Percentiles rank a stretch among this genome's conserved stretches.
Conservation (phyloP, 1,139 yeast genomes). For the Scheffersomyces lignicola region DNA sequence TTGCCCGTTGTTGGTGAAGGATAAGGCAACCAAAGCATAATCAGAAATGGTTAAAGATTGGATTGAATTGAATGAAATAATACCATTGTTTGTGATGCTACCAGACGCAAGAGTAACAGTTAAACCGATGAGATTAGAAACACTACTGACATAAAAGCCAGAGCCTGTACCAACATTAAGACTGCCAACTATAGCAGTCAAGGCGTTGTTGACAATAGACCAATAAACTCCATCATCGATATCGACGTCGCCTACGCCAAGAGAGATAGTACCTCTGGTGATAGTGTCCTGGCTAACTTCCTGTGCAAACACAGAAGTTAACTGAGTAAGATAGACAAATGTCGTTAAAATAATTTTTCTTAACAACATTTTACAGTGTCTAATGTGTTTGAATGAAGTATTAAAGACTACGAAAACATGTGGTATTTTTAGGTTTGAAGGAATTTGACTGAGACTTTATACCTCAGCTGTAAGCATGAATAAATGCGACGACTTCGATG, state of each 20-base stretch:
- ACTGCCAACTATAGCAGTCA: constrained; percentile 20
- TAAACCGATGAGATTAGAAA: constrained; percentile 13
- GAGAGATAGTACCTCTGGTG: not conserved
- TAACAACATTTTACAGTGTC: constrained; percentile 1
- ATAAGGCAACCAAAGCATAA: constrained; percentile 18
- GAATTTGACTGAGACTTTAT: too few species aligned
- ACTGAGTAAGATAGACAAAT: not conserved
- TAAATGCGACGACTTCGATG: too few species aligned
- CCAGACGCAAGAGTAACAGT: constrained; percentile 14
- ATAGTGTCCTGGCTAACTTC: constrained; percentile 1
- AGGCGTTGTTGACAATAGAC: constrained; percentile 31
- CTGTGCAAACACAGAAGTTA: not conserved
- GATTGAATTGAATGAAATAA: constrained; percentile 22
- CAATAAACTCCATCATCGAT: constrained; percentile 15
- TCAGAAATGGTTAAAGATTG: constrained; percentile 17
- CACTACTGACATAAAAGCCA: constrained; percentile 22
- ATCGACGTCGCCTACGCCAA: constrained; percentile 1
- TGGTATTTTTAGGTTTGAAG: too few species aligned
- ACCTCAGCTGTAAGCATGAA: too few species aligned
- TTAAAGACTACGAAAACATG: too few species aligned
- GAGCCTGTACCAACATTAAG: constrained; percentile 21
- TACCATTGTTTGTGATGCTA: constrained; percentile 22
- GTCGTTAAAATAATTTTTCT: not conserved
- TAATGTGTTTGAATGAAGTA: too few species aligned
- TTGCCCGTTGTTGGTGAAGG: constrained; percentile 29